These are phyloP conservation scores for Kwoniella europaea DNA, from an alignment of 768 basidiomycete genomes.

Conservation along the genomic window DNA sequence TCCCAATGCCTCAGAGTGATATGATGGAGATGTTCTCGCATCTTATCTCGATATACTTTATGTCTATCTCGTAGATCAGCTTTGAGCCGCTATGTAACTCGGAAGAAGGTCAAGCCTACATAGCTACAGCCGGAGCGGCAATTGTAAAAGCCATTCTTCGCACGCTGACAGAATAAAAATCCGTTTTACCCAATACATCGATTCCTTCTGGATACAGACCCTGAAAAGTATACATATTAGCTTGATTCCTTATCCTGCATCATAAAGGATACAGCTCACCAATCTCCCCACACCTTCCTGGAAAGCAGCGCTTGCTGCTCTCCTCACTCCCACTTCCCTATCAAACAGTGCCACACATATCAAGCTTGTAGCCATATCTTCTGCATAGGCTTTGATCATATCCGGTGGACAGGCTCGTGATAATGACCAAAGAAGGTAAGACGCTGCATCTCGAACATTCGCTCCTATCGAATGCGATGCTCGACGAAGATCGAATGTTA, in stretches of 20 bases:
- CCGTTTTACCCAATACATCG: conserved; percentile 85
- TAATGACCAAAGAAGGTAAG: conserved; percentile 93
- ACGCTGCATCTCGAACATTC: conserved; percentile 89
- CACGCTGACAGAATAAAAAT: conserved; percentile 92
- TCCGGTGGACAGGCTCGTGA: conserved; percentile 68
- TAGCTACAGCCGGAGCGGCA: conserved; percentile 83
- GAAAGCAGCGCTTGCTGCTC: conserved; percentile 96
- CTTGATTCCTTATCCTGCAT: not conserved
- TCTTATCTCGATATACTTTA: conserved; percentile 69
- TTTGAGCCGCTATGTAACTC: not conserved
- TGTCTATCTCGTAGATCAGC: conserved; percentile 64
- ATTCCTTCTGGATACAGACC: conserved; percentile 91
- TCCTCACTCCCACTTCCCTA: conserved; percentile 88
- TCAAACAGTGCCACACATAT: conserved; percentile 85
- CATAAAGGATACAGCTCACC: conserved; percentile 63
- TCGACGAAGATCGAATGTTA: conserved; percentile 89
- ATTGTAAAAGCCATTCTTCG: conserved; percentile 80
- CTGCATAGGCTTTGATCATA: conserved; percentile 67
- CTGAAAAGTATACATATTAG: conserved; percentile 60
- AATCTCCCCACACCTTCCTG: conserved; percentile 95
- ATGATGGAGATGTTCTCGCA: conserved; percentile 74
- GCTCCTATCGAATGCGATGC: conserved; percentile 93
- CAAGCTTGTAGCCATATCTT: conserved; percentile 70
- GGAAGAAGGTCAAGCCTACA: conserved; percentile 63
- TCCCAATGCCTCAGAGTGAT: conserved; percentile 91